A percentile compares a stretch with the other conserved stretches of the same genome.
Conservation (phyloP, 495 filamentous ascomycete species). For the Parathielavia hyrcaniae region DNA sequence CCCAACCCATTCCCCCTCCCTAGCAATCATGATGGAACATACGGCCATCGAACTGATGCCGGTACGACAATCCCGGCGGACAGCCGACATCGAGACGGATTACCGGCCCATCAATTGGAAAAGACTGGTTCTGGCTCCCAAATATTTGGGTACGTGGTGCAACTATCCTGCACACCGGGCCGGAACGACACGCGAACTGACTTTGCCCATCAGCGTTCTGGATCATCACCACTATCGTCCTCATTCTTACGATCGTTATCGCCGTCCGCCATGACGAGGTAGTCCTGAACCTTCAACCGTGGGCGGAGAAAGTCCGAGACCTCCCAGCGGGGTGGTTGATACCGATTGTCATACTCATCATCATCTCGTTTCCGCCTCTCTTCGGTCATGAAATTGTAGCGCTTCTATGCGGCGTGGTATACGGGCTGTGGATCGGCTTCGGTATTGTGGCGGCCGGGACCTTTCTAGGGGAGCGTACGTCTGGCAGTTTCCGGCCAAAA, state of each 20-base stretch:
- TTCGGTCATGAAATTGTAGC: conserved; percentile 34
- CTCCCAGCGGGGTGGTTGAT: conserved; percentile 30
- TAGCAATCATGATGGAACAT: background rate
- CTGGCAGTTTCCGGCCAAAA: background rate
- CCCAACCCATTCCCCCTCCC: background rate
- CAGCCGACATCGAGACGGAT: conserved; percentile 11
- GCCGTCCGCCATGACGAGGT: conserved; percentile 22
- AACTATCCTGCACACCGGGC: background rate
- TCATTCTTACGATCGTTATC: conserved; percentile 21
- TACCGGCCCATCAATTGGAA: conserved; percentile 26
- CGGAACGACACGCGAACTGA: background rate
- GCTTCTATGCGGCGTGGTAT: conserved; percentile 32
- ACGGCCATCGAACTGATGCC: conserved; percentile 5
- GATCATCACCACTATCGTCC: conserved; percentile 13
- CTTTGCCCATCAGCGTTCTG: conserved; percentile 8
- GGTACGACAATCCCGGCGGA: background rate
- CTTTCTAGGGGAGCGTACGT: conserved; percentile 28
- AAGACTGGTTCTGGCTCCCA: conserved; percentile 18
- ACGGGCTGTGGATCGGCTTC: conserved; percentile 31
- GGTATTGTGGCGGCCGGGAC: conserved; percentile 32
- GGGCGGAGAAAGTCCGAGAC: conserved; percentile 27
- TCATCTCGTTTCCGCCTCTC: conserved; percentile 33
- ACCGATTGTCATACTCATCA: conserved; percentile 31
- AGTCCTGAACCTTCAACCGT: conserved; percentile 25
- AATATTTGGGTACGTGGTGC: conserved; percentile 19